A percentile compares a stretch with the other conserved stretches of the same genome.
These are phyloP conservation scores for Larix sibirica DNA, from an alignment of 83 land plant genomes.

Conservation along the genomic window DNA sequence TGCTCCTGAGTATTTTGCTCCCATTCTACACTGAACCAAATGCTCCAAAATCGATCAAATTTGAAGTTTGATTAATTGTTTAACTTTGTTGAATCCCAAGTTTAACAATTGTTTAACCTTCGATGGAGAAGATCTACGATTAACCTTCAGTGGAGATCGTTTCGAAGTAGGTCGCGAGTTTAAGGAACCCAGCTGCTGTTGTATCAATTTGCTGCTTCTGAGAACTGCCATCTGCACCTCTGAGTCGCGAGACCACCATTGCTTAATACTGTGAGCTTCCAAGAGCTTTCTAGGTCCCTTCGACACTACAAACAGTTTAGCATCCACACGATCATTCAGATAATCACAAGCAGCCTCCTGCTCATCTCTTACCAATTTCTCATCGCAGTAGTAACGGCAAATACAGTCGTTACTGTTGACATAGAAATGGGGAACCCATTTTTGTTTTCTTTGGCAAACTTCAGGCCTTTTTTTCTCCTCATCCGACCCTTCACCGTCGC, in stretches of 20 bases:
- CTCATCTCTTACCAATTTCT: neutral
- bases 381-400: constrained; percentile 28
- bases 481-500: neutral
- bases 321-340: constrained; percentile 18
- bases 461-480: neutral
- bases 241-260: constrained; percentile 62
- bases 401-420: constrained; percentile 66
- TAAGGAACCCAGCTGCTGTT: no score
- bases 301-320: constrained; percentile 59
- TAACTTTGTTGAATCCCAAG: no score
- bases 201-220: no score
- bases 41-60: no score
- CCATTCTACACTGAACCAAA: no score
- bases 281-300: constrained; percentile 69
- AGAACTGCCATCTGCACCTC: no score
- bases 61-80: no score
- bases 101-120: no score
- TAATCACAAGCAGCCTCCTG: neutral
- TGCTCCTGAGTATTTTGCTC: no score
- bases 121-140: no score
- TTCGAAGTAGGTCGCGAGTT: no score
- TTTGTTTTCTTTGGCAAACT: neutral
- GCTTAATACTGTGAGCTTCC: constrained; percentile 76
- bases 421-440: constrained; percentile 64
- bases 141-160: no score